Conservation (phyloP, 2,329 filamentous ascomycete genomes). For the Talaromyces atroroseus region DNA sequence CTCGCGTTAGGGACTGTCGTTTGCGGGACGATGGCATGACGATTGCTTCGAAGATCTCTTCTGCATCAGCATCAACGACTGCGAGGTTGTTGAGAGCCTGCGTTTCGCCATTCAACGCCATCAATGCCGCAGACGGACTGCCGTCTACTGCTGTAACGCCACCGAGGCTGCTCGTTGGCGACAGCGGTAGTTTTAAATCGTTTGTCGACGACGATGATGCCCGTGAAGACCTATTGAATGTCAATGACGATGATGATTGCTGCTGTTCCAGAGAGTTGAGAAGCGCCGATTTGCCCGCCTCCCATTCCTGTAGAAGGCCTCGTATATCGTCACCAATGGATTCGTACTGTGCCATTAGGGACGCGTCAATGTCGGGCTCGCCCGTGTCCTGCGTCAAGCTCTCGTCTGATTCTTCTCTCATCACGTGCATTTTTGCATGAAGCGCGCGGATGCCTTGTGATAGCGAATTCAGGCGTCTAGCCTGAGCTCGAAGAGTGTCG, state of each 20-base stretch:
- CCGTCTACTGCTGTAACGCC: conserved; percentile 49
- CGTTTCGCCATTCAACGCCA: conserved; percentile 69
- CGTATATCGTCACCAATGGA: conserved; percentile 85
- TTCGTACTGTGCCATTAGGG: conserved; percentile 84
- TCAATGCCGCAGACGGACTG: conserved; percentile 64
- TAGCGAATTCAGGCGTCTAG: conserved; percentile 80
- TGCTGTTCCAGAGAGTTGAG: conserved; percentile 76
- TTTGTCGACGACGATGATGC: conserved; percentile 26
- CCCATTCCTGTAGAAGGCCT: conserved; percentile 76
- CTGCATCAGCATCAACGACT: conserved; percentile 43
- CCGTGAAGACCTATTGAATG: conserved; percentile 20
- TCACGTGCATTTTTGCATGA: conserved; percentile 87
- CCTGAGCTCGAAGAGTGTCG: conserved; percentile 78
- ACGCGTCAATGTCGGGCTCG: conserved; percentile 66
- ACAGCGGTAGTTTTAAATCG: conserved; percentile 38
- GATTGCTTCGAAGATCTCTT: conserved; percentile 87
- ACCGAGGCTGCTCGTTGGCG: conserved; percentile 42
- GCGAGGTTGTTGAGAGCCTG: conserved; percentile 20
- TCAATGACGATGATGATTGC: conserved; percentile 54
- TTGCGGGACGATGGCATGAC: conserved; percentile 65
- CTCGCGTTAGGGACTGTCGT: conserved; percentile 66
- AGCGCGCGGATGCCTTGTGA: conserved; percentile 86
- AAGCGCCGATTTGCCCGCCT: conserved; percentile 76
- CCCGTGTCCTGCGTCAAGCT: conserved; percentile 67
- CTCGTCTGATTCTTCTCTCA: conserved; percentile 82